Base-by-base conservation (phyloP, 2,329 filamentous ascomycete genomes). In the Chaetomiaceae sp. region DNA sequence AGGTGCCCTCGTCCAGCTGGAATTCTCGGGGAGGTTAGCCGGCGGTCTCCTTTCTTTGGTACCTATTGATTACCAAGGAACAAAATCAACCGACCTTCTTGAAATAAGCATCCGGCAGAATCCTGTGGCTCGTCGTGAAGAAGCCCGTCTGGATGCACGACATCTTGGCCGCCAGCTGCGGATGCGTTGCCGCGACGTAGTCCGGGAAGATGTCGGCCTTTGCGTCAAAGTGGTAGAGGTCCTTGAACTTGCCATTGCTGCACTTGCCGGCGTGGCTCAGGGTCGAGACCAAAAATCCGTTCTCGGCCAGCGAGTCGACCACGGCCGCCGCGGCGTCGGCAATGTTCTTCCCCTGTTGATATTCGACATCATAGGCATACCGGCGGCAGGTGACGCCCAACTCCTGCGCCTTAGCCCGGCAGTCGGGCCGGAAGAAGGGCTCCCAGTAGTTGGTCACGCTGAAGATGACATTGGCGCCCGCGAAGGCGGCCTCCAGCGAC, bases 371-470 rank as follows among this genome's bases (percentile, higher is more conserved):
- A 55, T 75, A 78, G 0, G 74, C 74, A 54, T 71, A 74, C 50
- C 64, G 64, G 10, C 74, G 69, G 57, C 70, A 73, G 0, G 68
- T 70, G 14, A 76, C 64, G 5, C 72, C 74, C 11, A 65, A 59
- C 29, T 69, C 66, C 4, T 61, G 53, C 2, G 72, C 74, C 46
- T 67, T 66, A 20, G 65, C 61, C 11, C 73, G 71, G 54, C 68
- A 71, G 55, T 75, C 72, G 0, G 71, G 68, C 2, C 71, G 67
- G 61, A 73, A 72, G 60, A 79, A 79, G 2, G 72, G 69, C 49
- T 77, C 73, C 74, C 75, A 82, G 65, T 77, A 82, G 56, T 82
- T 73, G 0, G 79, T 82, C 45, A 79, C 74, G 55, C 71, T 70
- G 65, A 81, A 82, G 54, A 82, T 78, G 52, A 73, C 62, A 53